A percentile compares a stretch with the other conserved stretches of the same genome.
Evolutionary conservation across 1,284 basidiomycete species (phyloP).

Genomic region (Ceratobasidium papillatum): DNA sequence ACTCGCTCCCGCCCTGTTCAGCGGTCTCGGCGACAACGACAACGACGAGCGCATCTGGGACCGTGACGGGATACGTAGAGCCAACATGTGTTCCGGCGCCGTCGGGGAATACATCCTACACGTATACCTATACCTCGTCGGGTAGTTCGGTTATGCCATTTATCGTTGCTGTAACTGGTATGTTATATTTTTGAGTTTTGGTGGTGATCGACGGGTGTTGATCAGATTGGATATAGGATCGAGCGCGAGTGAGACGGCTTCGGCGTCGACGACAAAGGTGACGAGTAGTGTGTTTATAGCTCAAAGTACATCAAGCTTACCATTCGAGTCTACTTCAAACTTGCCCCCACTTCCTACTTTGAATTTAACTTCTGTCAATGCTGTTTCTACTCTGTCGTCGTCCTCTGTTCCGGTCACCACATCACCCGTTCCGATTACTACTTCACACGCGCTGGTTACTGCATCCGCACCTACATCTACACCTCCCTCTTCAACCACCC

Average conservation of each 20-base stretch:
- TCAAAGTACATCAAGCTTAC: constrained; percentile 4
- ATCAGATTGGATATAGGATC: constrained; percentile 7
- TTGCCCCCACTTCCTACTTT: constrained; percentile 1
- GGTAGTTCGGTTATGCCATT: background rate
- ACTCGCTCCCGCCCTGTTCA: constrained; percentile 16
- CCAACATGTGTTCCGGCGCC: constrained; percentile 31
- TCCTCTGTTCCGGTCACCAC: background rate
- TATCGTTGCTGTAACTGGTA: constrained; percentile 23
- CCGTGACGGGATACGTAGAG: constrained; percentile 12
- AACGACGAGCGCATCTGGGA: background rate
- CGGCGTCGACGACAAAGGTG: constrained; percentile 8
- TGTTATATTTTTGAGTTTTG: background rate
- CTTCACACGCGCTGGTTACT: background rate
- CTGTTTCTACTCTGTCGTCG: background rate
- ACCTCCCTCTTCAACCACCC: background rate
- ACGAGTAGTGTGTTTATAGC: background rate
- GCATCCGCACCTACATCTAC: background rate
- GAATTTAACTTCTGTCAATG: background rate
- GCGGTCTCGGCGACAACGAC: background rate
- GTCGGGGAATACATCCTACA: constrained; percentile 30
- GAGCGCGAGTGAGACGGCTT: constrained; percentile 1
- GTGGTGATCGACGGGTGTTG: constrained; percentile 2
- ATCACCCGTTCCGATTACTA: background rate
- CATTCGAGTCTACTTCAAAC: background rate
- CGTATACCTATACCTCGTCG: constrained; percentile 12